These are phyloP conservation scores for Debaryomycetaceae sp. DNA, from an alignment of 1,139 yeast species.

Conservation along the genomic window DNA sequence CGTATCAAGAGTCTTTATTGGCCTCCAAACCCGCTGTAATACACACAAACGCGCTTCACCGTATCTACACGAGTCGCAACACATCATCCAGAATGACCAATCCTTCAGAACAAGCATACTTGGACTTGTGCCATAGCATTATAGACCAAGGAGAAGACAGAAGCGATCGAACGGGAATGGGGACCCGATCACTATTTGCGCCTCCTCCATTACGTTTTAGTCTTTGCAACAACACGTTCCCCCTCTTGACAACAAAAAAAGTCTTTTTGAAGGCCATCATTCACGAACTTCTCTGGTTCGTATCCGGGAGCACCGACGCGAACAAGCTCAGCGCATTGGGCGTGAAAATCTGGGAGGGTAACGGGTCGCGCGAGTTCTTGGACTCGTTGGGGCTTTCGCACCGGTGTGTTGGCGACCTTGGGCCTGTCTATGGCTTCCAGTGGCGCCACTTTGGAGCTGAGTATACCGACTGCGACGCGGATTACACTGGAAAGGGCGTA, in stretches of 20 bases:
- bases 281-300: slow-evolving; percentile 87
- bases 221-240: slow-evolving; percentile 61
- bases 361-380: slow-evolving; percentile 88
- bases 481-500: slow-evolving; percentile 77
- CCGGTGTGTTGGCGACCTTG: slow-evolving; percentile 88
- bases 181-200: slow-evolving; percentile 81
- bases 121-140: slow-evolving; percentile 69
- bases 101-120: slow-evolving; percentile 80
- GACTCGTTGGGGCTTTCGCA: slow-evolving; percentile 72
- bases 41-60: too few relatives aligned
- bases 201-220: slow-evolving; percentile 92
- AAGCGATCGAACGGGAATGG: slow-evolving; percentile 96
- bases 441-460: slow-evolving; percentile 99
- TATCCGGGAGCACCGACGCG: slow-evolving; percentile 84
- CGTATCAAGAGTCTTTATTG: too few relatives aligned
- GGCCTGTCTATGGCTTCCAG: slow-evolving; percentile 98
- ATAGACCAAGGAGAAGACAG: slow-evolving; percentile 79
- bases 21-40: too few relatives aligned
- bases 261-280: slow-evolving; percentile 86
- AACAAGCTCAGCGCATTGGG: slow-evolving; percentile 68
- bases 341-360: slow-evolving; percentile 97
- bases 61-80: too few relatives aligned
- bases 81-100: too few relatives aligned
- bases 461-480: slow-evolving; percentile 74
- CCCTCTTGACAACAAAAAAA: slow-evolving; percentile 83